Conservation (phyloP, 345 rosid genomes). For the Acer negundo region DNA sequence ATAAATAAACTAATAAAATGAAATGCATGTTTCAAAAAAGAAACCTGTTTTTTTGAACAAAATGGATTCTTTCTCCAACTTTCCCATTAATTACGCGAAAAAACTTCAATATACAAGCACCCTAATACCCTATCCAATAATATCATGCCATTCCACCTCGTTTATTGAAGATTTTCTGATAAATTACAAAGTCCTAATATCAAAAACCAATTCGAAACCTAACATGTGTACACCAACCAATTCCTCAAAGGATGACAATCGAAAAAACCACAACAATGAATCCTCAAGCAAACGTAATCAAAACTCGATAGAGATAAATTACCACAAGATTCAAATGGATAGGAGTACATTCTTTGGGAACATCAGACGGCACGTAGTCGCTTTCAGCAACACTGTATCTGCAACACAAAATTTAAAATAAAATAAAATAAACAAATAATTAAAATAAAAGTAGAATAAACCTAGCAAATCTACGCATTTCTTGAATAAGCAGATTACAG, state of each 20-base stretch:
- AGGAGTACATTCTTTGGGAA: conserved; percentile 70
- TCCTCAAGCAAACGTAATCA: not conserved
- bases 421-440: not conserved
- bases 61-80: not conserved
- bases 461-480: not conserved
- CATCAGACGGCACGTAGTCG: conserved; percentile 39
- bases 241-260: not conserved
- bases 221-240: no score
- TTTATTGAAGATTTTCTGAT: no score
- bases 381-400: conserved; percentile 62
- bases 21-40: not conserved
- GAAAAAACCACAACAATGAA: not conserved
- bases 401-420: conserved; percentile 22
- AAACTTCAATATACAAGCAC: not conserved
- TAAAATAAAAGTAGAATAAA: not conserved
- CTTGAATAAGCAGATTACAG: not conserved
- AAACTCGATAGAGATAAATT: conserved; percentile 18
- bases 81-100: not conserved
- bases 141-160: not conserved
- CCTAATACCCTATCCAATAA: not conserved
- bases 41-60: no score
- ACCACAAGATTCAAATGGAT: conserved; percentile 98
- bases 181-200: no score
- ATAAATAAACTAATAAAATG: not conserved
- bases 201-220: no score